These are phyloP conservation scores for Phytophthora nicotianae DNA, from an alignment of 352 stramenopile genomes.

Conservation along the genomic window DNA sequence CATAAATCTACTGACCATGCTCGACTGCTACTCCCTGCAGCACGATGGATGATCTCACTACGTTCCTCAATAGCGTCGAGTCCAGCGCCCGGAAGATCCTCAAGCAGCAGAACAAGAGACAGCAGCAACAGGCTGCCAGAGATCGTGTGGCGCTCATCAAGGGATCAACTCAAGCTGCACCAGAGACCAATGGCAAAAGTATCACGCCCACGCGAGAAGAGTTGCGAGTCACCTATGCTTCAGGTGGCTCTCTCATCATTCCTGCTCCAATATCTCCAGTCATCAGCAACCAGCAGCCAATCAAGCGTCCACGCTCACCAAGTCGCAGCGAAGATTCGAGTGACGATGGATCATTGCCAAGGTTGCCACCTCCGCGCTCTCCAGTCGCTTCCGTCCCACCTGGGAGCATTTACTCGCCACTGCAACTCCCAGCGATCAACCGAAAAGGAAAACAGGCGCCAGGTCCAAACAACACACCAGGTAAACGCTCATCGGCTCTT, in stretches of 20 bases:
- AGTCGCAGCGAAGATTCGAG: slow-evolving; percentile 36
- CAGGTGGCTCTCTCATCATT: slow-evolving; percentile 60
- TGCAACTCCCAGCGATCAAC: slow-evolving; percentile 45
- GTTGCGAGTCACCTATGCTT: slow-evolving; percentile 59
- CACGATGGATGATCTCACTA: slow-evolving; percentile 74
- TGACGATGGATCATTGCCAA: slow-evolving; percentile 23
- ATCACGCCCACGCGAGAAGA: slow-evolving; percentile 54
- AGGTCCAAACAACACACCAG: slow-evolving; percentile 22
- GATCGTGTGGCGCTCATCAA: slow-evolving; percentile 53
- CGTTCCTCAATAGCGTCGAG: slow-evolving; percentile 84
- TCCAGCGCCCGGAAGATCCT: slow-evolving; percentile 77
- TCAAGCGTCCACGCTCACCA: slow-evolving; percentile 11
- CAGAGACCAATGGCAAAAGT: slow-evolving; percentile 19
- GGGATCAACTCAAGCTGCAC: slow-evolving; percentile 13
- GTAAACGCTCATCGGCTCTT: slow-evolving; percentile 31
- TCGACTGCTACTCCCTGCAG: slow-evolving; percentile 19
- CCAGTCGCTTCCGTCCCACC: slow-evolving; percentile 25
- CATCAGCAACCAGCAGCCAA: slow-evolving; percentile 17
- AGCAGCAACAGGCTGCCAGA: slow-evolving; percentile 58
- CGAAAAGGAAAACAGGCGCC: slow-evolving; percentile 24
- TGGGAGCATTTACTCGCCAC: slow-evolving; percentile 26
- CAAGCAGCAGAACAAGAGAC: slow-evolving; percentile 83
- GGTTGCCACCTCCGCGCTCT: slow-evolving; percentile 30
- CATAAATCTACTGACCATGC: slow-evolving; percentile 12
- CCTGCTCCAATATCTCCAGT: slow-evolving; percentile 33